A percentile compares a stretch with the other conserved stretches of the same genome.
These are phyloP conservation scores for Brassica nigra DNA, from an alignment of 345 rosid species.

Conservation along the genomic window DNA sequence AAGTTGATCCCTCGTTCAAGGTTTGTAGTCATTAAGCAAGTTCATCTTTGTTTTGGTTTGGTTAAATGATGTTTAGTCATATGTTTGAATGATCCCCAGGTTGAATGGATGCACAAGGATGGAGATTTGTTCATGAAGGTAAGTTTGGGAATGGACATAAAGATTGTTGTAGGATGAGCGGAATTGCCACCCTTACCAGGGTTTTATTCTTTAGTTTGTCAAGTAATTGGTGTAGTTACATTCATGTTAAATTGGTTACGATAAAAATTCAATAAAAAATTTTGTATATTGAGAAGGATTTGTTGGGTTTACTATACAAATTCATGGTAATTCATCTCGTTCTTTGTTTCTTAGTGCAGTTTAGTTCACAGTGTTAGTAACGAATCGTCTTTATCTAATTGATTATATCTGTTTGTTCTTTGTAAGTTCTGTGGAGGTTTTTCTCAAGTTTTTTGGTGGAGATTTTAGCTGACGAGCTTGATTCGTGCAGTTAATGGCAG, in stretches of 20 bases:
- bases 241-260: neutral
- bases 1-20: no score
- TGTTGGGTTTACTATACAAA: neutral
- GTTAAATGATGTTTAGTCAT: no score
- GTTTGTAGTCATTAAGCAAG: no score
- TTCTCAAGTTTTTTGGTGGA: neutral
- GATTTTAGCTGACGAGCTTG: conserved; percentile 19
- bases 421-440: neutral
- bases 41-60: no score
- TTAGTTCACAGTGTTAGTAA: neutral
- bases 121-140: conserved; percentile 83
- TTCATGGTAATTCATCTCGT: no score
- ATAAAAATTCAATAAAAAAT: no score
- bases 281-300: neutral
- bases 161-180: conserved; percentile 93
- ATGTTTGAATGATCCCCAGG: conserved; percentile 53
- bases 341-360: neutral
- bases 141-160: conserved; percentile 88
- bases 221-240: conserved; percentile 5
- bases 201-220: conserved; percentile 31
- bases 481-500: conserved; percentile 79
- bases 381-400: neutral
- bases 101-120: conserved; percentile 79
- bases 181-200: conserved; percentile 93
- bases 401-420: neutral